Evolutionary conservation across 257 asterid species (phyloP).

Genomic region (Phtheirospermum japonicum): DNA sequence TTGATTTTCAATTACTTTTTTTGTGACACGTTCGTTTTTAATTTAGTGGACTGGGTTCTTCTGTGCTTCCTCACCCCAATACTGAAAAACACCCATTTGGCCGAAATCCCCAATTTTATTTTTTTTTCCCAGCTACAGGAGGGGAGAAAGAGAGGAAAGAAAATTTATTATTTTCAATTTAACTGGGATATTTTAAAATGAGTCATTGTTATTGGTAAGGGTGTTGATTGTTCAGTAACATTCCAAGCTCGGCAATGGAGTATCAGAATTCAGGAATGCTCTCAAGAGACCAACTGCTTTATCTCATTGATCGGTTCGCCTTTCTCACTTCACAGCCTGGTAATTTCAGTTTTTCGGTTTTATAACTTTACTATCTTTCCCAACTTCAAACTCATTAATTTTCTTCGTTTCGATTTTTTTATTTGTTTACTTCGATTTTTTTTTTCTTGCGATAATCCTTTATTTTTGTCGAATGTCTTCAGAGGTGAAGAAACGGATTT

Average conservation of each 20-base stretch:
- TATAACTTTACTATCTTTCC: slow-evolving; percentile 4
- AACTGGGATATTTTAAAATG: background rate
- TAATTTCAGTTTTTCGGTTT: slow-evolving; percentile 4
- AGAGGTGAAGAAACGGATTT: slow-evolving; percentile 82
- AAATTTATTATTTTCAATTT: too few species aligned
- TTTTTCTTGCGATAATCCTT: slow-evolving; percentile 17
- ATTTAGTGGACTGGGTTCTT: too few species aligned
- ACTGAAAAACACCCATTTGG: too few species aligned
- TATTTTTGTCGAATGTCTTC: slow-evolving; percentile 1
- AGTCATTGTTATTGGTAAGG: background rate
- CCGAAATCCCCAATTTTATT: too few species aligned
- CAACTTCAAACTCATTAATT: background rate
- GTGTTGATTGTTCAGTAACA: background rate
- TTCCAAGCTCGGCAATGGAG: slow-evolving; percentile 34
- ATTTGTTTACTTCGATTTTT: background rate
- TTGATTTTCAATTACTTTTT: too few species aligned
- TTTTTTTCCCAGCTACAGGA: too few species aligned
- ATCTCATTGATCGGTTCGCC: slow-evolving; percentile 69
- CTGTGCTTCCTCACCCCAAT: too few species aligned
- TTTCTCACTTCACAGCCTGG: slow-evolving; percentile 71
- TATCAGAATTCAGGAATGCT: slow-evolving; percentile 64
- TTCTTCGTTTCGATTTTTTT: background rate
- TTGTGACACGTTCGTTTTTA: too few species aligned
- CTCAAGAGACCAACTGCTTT: slow-evolving; percentile 63
- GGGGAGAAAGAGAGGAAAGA: too few species aligned